Base-by-base conservation (phyloP, 768 basidiomycete species). In the Mrakia gelida region DNA sequence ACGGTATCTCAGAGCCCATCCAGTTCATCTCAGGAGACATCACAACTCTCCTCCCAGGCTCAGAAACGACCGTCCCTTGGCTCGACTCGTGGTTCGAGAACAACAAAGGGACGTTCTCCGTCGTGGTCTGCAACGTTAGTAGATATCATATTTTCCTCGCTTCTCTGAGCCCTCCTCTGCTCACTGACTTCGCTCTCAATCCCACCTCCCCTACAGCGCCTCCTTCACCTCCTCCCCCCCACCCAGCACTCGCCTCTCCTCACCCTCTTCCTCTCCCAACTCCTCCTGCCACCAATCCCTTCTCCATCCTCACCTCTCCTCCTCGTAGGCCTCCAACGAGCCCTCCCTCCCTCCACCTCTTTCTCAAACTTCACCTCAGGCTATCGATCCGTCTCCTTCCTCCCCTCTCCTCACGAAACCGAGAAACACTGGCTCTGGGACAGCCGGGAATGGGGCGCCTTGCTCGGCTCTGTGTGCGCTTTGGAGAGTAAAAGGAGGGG, bases 251-350 rank as follows among this genome's bases (percentile, higher is more conserved):
- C 45, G 54, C 10, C 49, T 34, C 18, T 56, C 52, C 21, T 43
- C 49, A 28, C 45, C 16, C 30, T 15, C 4, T 11, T 26, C 23
- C 21, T n/a, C 70, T 28, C 18, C 28, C n/a, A 30, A 52, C 30
- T 18, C 18, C 13, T 45, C 45, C 7, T 45, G 5, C 45, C 43
- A 45, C 8, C 38, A 3, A 7, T 10, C 49, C 21, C 49, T 7
- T 52, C 49, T 2, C 2, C 23, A 4, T 45, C 45, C 45, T 45
- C 45, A 11, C 9, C 71, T 3, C 26, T 32, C 16, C 43, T 72
- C 23, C 41, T 72, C 18, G 49, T 61, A 16, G 72, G 72, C 3
- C 52, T 73, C 0, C 72, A 73, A 61, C 72, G 72, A 13, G 56
- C 28, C 21, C 56, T 54, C 41, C 72, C 72, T 16, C 18, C 49